Evolutionary conservation across 2,329 filamentous ascomycete genomes (phyloP).

Genomic region (Coniochaeta prunicola): DNA sequence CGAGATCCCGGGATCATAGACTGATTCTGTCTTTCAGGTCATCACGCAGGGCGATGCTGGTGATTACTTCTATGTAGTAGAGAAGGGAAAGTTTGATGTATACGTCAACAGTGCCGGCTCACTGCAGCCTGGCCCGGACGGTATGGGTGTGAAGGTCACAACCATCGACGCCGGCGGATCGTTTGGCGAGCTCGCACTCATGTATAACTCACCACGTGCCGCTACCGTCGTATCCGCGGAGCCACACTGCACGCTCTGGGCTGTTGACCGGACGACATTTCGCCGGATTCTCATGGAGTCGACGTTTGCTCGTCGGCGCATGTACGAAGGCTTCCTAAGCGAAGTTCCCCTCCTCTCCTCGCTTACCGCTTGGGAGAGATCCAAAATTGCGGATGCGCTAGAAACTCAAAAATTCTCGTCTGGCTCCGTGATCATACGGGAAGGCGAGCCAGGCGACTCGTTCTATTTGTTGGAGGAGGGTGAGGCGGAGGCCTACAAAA

Average conservation of each 20-base stretch:
- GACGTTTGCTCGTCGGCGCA: constrained; percentile 87
- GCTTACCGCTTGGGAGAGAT: constrained; percentile 85
- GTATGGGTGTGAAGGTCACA: constrained; percentile 75
- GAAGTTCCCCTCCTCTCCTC: constrained; percentile 80
- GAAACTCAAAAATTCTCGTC: constrained; percentile 81
- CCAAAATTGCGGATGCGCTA: constrained; percentile 94
- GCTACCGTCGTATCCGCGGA: constrained; percentile 87
- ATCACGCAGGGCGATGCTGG: constrained; percentile 93
- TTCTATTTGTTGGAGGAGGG: constrained; percentile 90
- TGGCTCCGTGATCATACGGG: constrained; percentile 77
- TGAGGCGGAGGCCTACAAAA: constrained; percentile 79
- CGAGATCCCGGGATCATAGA: neutral
- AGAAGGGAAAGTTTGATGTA: constrained; percentile 83
- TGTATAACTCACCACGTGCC: constrained; percentile 97
- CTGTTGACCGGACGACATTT: constrained; percentile 91
- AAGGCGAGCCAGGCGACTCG: constrained; percentile 84
- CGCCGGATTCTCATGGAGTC: constrained; percentile 97
- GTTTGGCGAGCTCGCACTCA: constrained; percentile 92
- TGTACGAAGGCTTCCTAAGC: constrained; percentile 96
- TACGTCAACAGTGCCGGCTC: constrained; percentile 76
- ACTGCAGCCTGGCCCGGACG: constrained; percentile 72
- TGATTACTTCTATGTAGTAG: constrained; percentile 96
- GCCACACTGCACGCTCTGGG: constrained; percentile 76
- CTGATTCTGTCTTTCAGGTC: constrained; percentile 54
- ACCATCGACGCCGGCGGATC: constrained; percentile 82